These are phyloP conservation scores for Annulohypoxylon nitens DNA, from an alignment of 495 filamentous ascomycete species.

Conservation along the genomic window DNA sequence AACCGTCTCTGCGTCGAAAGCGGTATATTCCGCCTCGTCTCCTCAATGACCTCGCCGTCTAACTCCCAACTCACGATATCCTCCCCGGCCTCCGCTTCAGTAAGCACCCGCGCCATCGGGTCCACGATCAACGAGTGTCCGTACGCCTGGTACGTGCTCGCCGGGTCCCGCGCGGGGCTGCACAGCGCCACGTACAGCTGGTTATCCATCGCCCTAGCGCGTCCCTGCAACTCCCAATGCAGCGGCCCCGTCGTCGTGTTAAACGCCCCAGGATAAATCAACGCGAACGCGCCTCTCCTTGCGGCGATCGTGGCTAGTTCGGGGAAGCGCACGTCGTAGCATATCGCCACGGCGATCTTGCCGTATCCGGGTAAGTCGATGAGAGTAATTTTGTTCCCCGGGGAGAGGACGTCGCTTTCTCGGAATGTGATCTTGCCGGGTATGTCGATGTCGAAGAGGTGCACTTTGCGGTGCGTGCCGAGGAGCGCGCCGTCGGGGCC, in stretches of 20 bases:
- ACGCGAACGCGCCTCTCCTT: conserved; percentile 75
- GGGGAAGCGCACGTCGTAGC: conserved; percentile 97
- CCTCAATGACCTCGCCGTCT: conserved; percentile 76
- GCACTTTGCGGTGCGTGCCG: conserved; percentile 90
- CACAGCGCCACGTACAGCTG: conserved; percentile 95
- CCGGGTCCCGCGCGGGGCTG: conserved; percentile 85
- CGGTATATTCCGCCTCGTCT: conserved; percentile 86
- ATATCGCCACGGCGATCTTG: conserved; percentile 86
- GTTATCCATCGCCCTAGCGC: conserved; percentile 91
- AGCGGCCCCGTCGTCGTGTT: conserved; percentile 91
- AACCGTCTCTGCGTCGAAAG: conserved; percentile 87
- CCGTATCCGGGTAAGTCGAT: conserved; percentile 90
- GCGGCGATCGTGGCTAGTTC: conserved; percentile 93
- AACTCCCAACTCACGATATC: conserved; percentile 86
- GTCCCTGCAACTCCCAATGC: conserved; percentile 88
- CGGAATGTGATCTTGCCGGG: conserved; percentile 92
- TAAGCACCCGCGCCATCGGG: conserved; percentile 85
- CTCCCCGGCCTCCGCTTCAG: conserved; percentile 70
- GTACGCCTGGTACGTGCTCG: conserved; percentile 86
- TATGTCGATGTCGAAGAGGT: conserved; percentile 99
- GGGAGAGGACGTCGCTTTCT: conserved; percentile 88
- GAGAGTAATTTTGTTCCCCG: conserved; percentile 84
- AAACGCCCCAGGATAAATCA: conserved; percentile 95
- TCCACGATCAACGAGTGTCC: conserved; percentile 91
- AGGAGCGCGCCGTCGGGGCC: conserved; percentile 80